These are phyloP conservation scores for Huntiella abstrusa DNA, from an alignment of 2,329 filamentous ascomycete species.

Conservation along the genomic window DNA sequence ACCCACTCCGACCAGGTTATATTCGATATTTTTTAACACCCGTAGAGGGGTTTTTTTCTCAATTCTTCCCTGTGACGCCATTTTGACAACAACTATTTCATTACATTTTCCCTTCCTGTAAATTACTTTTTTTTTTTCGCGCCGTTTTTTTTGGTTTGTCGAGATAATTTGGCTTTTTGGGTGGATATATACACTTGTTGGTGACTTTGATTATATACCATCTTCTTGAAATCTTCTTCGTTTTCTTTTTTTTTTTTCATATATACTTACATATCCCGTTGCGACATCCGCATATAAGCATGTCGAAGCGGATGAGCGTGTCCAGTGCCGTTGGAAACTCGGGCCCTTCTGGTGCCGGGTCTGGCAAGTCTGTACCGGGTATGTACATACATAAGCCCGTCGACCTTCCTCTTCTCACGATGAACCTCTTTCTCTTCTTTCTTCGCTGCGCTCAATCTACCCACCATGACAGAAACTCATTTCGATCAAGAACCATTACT, in stretches of 20 bases:
- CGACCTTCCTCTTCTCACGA: not conserved
- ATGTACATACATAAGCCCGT: constrained; percentile 11
- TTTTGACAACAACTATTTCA: no score
- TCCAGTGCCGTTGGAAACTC: constrained; percentile 26
- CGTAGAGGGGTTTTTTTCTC: no score
- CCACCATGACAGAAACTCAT: not conserved
- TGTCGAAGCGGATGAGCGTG: constrained; percentile 43
- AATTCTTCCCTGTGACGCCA: no score
- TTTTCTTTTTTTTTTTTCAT: not conserved
- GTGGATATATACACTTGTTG: no score
- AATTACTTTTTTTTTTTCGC: no score
- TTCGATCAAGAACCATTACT: not conserved
- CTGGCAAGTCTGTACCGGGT: constrained; percentile 15
- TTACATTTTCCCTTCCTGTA: no score
- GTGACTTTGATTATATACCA: no score
- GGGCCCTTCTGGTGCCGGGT: constrained; percentile 7
- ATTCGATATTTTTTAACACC: no score
- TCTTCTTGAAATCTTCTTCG: not conserved
- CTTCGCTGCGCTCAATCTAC: not conserved
- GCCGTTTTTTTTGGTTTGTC: no score
- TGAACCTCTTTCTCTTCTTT: not conserved
- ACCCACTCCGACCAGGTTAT: no score
- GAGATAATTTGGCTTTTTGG: no score
- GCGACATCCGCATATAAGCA: constrained; percentile 18
- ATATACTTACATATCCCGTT: no score